phyloP scores from a whole-genome alignment of 2,329 filamentous ascomycete species.

The Penicillium palitans region DNA sequence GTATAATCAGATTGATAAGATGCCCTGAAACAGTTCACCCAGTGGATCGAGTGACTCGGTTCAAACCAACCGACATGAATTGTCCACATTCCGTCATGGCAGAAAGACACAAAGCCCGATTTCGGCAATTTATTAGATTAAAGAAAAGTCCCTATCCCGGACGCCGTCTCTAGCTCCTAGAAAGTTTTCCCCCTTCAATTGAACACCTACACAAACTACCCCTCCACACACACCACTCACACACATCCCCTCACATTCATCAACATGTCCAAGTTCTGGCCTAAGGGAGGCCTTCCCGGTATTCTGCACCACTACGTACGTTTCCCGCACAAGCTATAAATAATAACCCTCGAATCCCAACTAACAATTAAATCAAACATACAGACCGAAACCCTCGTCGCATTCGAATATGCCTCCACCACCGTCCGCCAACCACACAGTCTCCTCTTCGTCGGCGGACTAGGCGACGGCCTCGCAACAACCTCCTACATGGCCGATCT shows the following conservation, averaged over 20 bases:
- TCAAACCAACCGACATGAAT: neutral
- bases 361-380: slow-evolving; percentile 13
- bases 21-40: neutral
- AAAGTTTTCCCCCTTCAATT: neutral
- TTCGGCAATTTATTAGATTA: slow-evolving; percentile 18
- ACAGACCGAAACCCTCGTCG: slow-evolving; percentile 38
- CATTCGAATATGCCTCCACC: slow-evolving; percentile 42
- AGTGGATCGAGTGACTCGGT: slow-evolving; percentile 2
- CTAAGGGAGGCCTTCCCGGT: slow-evolving; percentile 38
- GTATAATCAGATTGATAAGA: slow-evolving; percentile 16
- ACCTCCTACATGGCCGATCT: slow-evolving; percentile 56
- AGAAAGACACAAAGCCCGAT: slow-evolving; percentile 12
- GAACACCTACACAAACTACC: neutral
- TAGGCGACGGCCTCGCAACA: slow-evolving; percentile 58
- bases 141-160: neutral
- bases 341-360: neutral
- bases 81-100: slow-evolving; percentile 4
- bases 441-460: slow-evolving; percentile 59
- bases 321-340: neutral
- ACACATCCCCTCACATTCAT: no score
- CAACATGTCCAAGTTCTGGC: slow-evolving; percentile 40
- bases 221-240: neutral
- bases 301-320: slow-evolving; percentile 42
- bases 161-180: neutral
- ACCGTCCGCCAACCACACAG: slow-evolving; percentile 45